Conservation (phyloP, 2,329 filamentous ascomycete genomes). For the Mycogone perniciosa region DNA sequence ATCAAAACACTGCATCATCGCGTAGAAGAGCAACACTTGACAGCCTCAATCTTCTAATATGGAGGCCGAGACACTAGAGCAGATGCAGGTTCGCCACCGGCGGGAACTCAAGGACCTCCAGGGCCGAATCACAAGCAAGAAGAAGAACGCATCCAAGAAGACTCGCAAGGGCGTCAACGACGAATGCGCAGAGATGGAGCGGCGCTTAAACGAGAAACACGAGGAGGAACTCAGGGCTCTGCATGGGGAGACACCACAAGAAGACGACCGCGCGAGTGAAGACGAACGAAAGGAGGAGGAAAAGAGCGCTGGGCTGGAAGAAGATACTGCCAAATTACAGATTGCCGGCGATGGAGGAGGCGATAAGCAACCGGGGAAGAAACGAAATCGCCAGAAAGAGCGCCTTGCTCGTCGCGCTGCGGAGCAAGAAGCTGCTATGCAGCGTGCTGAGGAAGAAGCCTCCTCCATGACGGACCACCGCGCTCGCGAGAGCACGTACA, state of each 20-base stretch:
- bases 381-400: slow-evolving; percentile 87
- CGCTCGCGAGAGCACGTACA: slow-evolving; percentile 60
- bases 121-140: slow-evolving; percentile 82
- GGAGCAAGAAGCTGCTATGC: slow-evolving; percentile 65
- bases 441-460: slow-evolving; percentile 69
- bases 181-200: slow-evolving; percentile 67
- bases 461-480: slow-evolving; percentile 66
- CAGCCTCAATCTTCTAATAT: slow-evolving; percentile 13
- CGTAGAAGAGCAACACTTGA: not conserved
- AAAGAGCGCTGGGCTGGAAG: slow-evolving; percentile 8
- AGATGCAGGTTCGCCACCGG: slow-evolving; percentile 71
- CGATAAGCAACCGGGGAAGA: slow-evolving; percentile 44
- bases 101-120: slow-evolving; percentile 87
- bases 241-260: slow-evolving; percentile 20
- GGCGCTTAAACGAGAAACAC: slow-evolving; percentile 60
- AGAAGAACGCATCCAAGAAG: slow-evolving; percentile 92
- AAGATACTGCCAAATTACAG: slow-evolving; percentile 19
- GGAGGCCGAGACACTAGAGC: slow-evolving; percentile 58
- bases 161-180: slow-evolving; percentile 68
- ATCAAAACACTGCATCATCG: not conserved
- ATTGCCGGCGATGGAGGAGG: slow-evolving; percentile 8
- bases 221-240: slow-evolving; percentile 49
- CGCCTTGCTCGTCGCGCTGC: slow-evolving; percentile 83
- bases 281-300: not conserved
- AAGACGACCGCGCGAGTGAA: slow-evolving; percentile 6